Percentiles rank a stretch among this genome's conserved stretches.
These are phyloP conservation scores for Cydonia oblonga DNA, from an alignment of 331 rosid species.

Conservation along the genomic window DNA sequence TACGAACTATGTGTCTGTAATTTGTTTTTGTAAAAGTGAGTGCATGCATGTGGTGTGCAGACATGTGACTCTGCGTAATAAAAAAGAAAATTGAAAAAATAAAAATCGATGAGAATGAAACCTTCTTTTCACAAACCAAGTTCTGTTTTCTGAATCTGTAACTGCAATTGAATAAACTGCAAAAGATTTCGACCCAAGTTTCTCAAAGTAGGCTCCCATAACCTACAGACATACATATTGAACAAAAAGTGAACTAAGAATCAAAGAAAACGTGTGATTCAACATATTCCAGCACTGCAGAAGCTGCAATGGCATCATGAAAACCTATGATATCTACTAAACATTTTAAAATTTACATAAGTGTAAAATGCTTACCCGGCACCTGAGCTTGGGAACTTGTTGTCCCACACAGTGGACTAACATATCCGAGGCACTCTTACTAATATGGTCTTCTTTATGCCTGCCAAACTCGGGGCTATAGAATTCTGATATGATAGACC, in stretches of 20 bases:
- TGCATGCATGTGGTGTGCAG: neutral
- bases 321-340: neutral
- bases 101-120: slow-evolving; percentile 22
- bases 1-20: neutral
- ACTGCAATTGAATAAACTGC: slow-evolving; percentile 95
- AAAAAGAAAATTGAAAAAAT: neutral
- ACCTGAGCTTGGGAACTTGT: slow-evolving; percentile 65
- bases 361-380: slow-evolving; percentile 90
- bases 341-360: too few species aligned
- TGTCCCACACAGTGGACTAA: slow-evolving; percentile 45
- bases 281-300: neutral
- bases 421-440: slow-evolving; percentile 53
- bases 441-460: slow-evolving; percentile 34
- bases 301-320: neutral
- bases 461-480: slow-evolving; percentile 45
- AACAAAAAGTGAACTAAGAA: slow-evolving; percentile 12
- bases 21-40: neutral
- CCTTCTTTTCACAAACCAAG: slow-evolving; percentile 88
- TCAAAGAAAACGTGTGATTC: neutral
- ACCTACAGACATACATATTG: slow-evolving; percentile 42
- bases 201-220: slow-evolving; percentile 91
- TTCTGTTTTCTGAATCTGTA: slow-evolving; percentile 66
- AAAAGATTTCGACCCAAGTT: slow-evolving; percentile 77
- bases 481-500: slow-evolving; percentile 62
- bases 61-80: neutral